These are phyloP conservation scores for Hibiscus tridactylites DNA, from an alignment of 345 rosid species.

Conservation along the genomic window DNA sequence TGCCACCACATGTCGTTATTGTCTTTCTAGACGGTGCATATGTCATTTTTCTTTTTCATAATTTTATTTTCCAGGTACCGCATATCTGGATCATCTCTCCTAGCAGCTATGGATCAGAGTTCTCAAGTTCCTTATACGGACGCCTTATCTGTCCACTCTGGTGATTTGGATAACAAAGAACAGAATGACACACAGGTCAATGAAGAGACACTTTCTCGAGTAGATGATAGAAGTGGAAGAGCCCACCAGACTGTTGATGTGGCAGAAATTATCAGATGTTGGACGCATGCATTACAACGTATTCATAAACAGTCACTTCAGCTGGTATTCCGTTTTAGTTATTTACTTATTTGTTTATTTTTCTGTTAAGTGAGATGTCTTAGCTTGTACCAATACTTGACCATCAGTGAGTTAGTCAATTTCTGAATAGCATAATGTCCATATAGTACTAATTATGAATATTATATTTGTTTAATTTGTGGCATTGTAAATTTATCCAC, in stretches of 20 bases:
- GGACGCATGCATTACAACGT: constrained; percentile 98
- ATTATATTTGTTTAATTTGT: background rate
- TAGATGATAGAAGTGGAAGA: constrained; percentile 89
- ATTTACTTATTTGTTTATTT: background rate
- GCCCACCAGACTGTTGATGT: constrained; percentile 85
- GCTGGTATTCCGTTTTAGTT: constrained; percentile 43
- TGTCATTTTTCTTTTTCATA: constrained; percentile 10
- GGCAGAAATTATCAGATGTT: constrained; percentile 95
- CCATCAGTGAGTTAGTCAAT: background rate
- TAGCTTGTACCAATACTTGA: background rate
- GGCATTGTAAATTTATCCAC: background rate
- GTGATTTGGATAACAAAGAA: constrained; percentile 64
- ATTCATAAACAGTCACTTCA: constrained; percentile 96
- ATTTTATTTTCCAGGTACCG: constrained; percentile 63
- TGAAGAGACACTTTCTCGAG: constrained; percentile 59
- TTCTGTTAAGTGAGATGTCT: background rate
- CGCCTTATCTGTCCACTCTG: constrained; percentile 43
- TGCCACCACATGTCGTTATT: background rate
- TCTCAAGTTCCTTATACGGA: constrained; percentile 75
- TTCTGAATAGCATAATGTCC: background rate
- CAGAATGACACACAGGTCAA: constrained; percentile 44
- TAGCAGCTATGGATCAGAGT: constrained; percentile 97
- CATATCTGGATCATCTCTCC: constrained; percentile 89
- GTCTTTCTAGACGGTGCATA: background rate
- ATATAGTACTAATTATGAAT: background rate